Base-by-base conservation (phyloP, 495 filamentous ascomycete species). In the Diplogelasinospora grovesii region DNA sequence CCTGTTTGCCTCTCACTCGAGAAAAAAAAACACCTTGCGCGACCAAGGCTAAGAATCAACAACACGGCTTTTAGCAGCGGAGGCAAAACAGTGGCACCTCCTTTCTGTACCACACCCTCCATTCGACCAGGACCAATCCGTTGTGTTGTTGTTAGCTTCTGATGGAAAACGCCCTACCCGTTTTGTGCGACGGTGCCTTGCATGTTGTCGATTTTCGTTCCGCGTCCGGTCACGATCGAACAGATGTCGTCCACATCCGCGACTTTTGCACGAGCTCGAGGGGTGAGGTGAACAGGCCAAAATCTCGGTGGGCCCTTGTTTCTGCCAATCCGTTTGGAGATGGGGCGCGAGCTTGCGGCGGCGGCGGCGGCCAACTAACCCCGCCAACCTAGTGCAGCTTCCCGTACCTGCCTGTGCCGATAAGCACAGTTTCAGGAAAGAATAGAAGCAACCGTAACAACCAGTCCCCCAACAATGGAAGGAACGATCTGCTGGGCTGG, bases 131-230 rank as follows among this genome's bases (percentile, higher is more conserved):
- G 22, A 26, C 23, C 29, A 28, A 11, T 49, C 22, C 18, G 22
- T 32, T 9, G 23, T 30, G 36, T 20, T 24, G 16, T 13, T 20
- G 14, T 16, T n/a, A n/a, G 32, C 25, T 44, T 15, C 15, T 44
- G 32, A 30, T 15, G 28, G 34, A 37, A 38, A 43, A 41, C 41
- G 46, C 49, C 46, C 33, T 51, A 41, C 49, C 49, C 45, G 46
- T 38, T 39, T 49, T 37, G 30, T 44, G 5, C 29, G 29, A 32
- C 29, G 29, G 29, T 32, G 16, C 29, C 29, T 32, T 32, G 29
- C 29, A 32, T 32, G 14, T 13, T 15, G 24, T 6, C 29, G 16
- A 6, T 15, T 6, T 32, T 32, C 29, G 29, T 5, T 15, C 29
- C 6, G 10, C 29, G n/a, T 8, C 10, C 16, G 7, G 5, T 6